phyloP scores from a whole-genome alignment of 768 basidiomycete genomes.

The Lentinus tigrinus region DNA sequence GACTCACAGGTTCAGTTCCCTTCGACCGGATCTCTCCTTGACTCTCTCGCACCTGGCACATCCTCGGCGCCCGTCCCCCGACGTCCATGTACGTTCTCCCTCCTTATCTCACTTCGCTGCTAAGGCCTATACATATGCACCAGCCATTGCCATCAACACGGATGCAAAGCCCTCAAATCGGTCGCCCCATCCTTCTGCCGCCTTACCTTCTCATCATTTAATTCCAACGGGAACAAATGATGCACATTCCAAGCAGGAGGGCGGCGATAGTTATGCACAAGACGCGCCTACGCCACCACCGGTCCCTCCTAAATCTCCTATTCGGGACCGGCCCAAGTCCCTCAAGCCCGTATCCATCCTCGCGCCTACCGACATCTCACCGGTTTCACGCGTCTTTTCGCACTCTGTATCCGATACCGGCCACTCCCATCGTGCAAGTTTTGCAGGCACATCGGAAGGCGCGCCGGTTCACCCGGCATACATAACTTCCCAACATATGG shows the following conservation, averaged over 20 bases:
- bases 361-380: slow-evolving; percentile 17
- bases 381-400: slow-evolving; percentile 1
- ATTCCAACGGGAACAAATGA: neutral
- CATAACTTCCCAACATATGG: slow-evolving; percentile 11
- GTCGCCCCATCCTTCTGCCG: neutral
- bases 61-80: neutral
- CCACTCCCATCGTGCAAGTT: slow-evolving; percentile 8
- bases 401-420: slow-evolving; percentile 9
- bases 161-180: neutral
- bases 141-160: neutral
- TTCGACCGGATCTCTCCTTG: neutral
- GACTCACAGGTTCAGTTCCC: neutral
- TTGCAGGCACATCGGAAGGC: slow-evolving; percentile 6
- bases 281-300: slow-evolving; percentile 14
- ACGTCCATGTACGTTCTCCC: neutral
- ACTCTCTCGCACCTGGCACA: neutral
- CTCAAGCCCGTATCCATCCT: slow-evolving; percentile 10
- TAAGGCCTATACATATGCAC: neutral
- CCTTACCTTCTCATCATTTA: neutral
- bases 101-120: neutral
- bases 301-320: slow-evolving; percentile 16
- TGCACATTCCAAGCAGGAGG: neutral
- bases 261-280: neutral
- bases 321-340: slow-evolving; percentile 7
- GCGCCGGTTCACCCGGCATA: slow-evolving; percentile 9